These are phyloP conservation scores for Austroboletus novae-zelandiae DNA, from an alignment of 1,284 basidiomycete species.

Conservation along the genomic window DNA sequence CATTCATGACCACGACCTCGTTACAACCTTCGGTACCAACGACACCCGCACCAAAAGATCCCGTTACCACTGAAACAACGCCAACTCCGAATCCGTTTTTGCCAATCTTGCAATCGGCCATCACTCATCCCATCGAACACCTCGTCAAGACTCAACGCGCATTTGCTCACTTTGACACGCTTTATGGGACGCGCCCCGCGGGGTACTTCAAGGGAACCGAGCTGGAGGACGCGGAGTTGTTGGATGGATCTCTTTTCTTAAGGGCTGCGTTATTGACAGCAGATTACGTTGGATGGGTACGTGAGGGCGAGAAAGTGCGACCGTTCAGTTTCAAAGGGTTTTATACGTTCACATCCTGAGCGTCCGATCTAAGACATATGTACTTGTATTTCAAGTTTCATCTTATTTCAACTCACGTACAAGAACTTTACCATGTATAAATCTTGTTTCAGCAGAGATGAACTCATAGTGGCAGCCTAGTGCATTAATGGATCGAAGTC, in stretches of 20 bases:
- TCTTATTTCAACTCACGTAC: too few relatives aligned
- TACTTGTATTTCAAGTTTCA: too few relatives aligned
- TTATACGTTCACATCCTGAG: background rate
- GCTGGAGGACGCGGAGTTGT: constrained; percentile 25
- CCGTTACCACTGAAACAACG: constrained; percentile 15
- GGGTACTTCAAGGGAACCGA: constrained; percentile 41
- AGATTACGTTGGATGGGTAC: constrained; percentile 33
- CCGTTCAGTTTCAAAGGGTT: constrained; percentile 18
- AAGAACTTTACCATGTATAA: too few relatives aligned
- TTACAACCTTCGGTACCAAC: constrained; percentile 11
- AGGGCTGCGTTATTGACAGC: constrained; percentile 28
- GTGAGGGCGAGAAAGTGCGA: constrained; percentile 25
- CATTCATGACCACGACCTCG: constrained; percentile 36
- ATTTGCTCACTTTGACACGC: constrained; percentile 29
- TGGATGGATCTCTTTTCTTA: constrained; percentile 36
- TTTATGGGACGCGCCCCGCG: constrained; percentile 29
- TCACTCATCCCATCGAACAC: constrained; percentile 34
- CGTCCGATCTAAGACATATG: too few relatives aligned
- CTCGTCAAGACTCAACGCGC: constrained; percentile 32
- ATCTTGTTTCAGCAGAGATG: too few relatives aligned
- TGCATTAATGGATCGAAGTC: too few relatives aligned
- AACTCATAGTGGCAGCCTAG: too few relatives aligned
- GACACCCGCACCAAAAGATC: background rate
- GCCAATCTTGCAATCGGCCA: constrained; percentile 32
- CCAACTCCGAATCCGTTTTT: constrained; percentile 31